Conservation (phyloP, 2,329 filamentous ascomycete species). For the Aschersonia sp. region DNA sequence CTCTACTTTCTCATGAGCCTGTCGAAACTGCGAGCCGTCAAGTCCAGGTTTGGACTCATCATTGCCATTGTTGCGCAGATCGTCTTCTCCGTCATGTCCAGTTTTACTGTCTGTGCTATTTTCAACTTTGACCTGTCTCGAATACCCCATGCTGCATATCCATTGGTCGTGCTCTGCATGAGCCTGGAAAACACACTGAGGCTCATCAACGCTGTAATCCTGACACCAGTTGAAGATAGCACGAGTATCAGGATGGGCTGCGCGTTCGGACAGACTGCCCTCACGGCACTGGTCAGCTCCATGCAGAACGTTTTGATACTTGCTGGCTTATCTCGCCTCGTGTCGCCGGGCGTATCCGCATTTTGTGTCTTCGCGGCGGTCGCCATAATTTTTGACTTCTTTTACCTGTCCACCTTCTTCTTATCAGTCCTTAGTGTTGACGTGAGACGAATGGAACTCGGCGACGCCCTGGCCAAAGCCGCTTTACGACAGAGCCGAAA, state of each 20-base stretch:
- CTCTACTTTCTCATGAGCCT: conserved; percentile 54
- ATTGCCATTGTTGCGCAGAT: conserved; percentile 58
- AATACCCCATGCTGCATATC: conserved; percentile 62
- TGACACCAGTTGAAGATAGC: conserved; percentile 53
- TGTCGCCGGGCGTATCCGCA: conserved; percentile 55
- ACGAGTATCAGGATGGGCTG: conserved; percentile 57
- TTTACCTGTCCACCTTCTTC: conserved; percentile 70
- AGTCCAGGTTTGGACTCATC: conserved; percentile 60
- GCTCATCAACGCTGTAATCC: conserved; percentile 63
- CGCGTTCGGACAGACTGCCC: conserved; percentile 59
- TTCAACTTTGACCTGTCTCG: conserved; percentile 62
- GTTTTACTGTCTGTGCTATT: conserved; percentile 66
- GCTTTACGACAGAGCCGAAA: conserved; percentile 25
- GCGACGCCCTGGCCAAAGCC: conserved; percentile 52
- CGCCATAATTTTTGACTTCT: conserved; percentile 62
- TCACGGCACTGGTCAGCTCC: conserved; percentile 53
- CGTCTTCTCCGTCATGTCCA: conserved; percentile 58
- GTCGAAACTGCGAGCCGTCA: conserved; percentile 57
- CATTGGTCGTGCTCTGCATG: conserved; percentile 61
- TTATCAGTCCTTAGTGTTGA: conserved; percentile 67
- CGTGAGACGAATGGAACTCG: conserved; percentile 60
- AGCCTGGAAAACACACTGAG: conserved; percentile 69
- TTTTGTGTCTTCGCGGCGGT: conserved; percentile 67
- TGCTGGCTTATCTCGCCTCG: conserved; percentile 48
- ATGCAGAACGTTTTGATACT: conserved; percentile 56